Conservation (phyloP, 2,329 filamentous ascomycete genomes). For the Esteya vermicola region DNA sequence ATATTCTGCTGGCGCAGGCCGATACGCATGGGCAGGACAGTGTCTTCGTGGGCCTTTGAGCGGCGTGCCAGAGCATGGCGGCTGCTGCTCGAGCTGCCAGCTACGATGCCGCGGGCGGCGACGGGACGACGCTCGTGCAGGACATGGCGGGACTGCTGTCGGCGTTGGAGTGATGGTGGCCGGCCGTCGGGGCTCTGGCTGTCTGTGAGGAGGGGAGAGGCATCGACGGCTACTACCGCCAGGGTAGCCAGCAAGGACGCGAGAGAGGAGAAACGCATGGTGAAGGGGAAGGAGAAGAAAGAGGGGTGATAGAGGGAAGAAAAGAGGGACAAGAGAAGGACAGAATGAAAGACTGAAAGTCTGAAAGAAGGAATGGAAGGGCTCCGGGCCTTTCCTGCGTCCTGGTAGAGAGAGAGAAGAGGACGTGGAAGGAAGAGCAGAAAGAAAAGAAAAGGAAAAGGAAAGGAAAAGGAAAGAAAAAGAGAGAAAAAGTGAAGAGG, state of each 20-base stretch:
- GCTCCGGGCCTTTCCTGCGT: not conserved
- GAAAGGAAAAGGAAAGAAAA: not conserved
- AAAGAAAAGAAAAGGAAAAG: not conserved
- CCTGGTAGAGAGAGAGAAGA: not conserved
- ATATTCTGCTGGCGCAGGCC: conserved; percentile 30
- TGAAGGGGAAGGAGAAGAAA: not conserved
- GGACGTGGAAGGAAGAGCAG: too few relatives aligned
- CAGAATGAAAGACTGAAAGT: not conserved
- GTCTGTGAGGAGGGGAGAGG: conserved; percentile 9
- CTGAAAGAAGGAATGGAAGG: not conserved
- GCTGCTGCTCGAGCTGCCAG: too few relatives aligned
- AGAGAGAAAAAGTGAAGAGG: not conserved
- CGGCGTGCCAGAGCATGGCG: too few relatives aligned
- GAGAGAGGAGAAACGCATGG: not conserved
- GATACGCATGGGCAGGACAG: conserved; percentile 23
- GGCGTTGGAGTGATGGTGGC: not conserved
- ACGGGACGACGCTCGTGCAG: conserved; percentile 19
- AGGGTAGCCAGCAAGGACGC: conserved; percentile 14
- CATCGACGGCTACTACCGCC: conserved; percentile 15
- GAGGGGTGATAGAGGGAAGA: not conserved
- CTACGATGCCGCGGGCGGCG: conserved; percentile 8
- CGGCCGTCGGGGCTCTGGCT: conserved; percentile 1
- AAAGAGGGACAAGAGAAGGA: not conserved
- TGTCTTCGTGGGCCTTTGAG: too few relatives aligned
- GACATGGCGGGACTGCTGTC: conserved; percentile 10